Evolutionary conservation across 176 grass and related monocot species (phyloP).

Genomic region (Thinopyrum elongatum): DNA sequence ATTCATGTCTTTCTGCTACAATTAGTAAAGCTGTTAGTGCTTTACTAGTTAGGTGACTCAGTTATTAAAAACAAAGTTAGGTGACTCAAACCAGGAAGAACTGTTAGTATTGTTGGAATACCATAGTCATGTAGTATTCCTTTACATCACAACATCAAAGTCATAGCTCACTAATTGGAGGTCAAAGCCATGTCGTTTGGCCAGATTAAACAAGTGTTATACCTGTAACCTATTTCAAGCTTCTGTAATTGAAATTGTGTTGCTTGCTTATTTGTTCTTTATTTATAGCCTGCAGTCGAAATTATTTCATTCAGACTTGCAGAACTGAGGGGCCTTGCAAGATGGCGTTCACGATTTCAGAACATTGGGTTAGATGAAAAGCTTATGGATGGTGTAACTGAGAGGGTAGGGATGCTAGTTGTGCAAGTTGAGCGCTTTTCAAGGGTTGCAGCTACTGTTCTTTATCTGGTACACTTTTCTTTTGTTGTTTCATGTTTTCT

Average conservation of each 20-base stretch:
- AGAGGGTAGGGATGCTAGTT: slow-evolving; percentile 82
- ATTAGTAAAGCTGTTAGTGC: neutral
- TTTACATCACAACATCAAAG: neutral
- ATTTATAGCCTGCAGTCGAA: slow-evolving; percentile 81
- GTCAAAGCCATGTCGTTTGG: slow-evolving; percentile 3
- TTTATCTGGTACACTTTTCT: slow-evolving; percentile 64
- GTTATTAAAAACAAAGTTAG: neutral
- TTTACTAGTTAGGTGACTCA: neutral
- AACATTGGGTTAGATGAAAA: slow-evolving; percentile 88
- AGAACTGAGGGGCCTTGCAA: slow-evolving; percentile 87
- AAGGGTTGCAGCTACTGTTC: slow-evolving; percentile 63
- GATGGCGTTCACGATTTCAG: slow-evolving; percentile 83
- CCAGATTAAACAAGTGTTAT: neutral
- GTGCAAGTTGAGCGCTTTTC: slow-evolving; percentile 93
- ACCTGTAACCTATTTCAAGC: neutral
- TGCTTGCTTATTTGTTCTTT: slow-evolving; percentile 27
- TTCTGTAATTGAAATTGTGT: neutral
- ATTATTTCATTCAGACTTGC: slow-evolving; percentile 90
- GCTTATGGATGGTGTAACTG: slow-evolving; percentile 78
- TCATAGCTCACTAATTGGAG: slow-evolving; percentile 13
- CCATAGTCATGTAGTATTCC: neutral
- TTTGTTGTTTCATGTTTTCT: neutral
- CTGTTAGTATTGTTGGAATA: neutral
- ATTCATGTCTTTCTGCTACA: slow-evolving; percentile 1
- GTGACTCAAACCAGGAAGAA: neutral